phyloP scores from a whole-genome alignment of 306 rosid species.

The Cucurbita pepo region DNA sequence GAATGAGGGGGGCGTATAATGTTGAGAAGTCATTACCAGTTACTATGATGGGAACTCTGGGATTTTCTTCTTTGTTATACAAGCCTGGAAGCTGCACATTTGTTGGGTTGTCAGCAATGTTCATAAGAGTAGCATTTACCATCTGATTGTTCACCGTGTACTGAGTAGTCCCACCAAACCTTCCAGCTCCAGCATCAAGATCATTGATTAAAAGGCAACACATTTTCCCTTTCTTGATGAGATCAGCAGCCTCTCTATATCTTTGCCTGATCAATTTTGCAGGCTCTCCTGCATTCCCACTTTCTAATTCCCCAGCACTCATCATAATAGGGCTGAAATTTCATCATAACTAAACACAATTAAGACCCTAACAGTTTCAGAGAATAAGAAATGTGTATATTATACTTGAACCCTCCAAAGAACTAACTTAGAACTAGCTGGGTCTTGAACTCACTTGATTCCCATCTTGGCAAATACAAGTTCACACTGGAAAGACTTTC shows the following conservation, averaged over 20 bases:
- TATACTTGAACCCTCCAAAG: not conserved
- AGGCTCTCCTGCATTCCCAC: constrained; percentile 94
- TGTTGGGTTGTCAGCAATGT: constrained; percentile 50
- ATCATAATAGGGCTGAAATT: constrained; percentile 62
- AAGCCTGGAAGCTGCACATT: constrained; percentile 43
- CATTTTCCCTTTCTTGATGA: constrained; percentile 42
- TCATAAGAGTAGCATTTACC: constrained; percentile 53
- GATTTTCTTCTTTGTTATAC: constrained; percentile 47
- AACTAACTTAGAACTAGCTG: not conserved
- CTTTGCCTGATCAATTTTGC: constrained; percentile 79
- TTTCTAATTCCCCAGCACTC: constrained; percentile 94
- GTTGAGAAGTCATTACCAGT: constrained; percentile 49
- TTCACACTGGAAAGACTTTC: constrained; percentile 83
- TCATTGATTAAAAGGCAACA: constrained; percentile 41
- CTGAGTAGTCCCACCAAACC: constrained; percentile 43
- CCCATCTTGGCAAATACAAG: constrained; percentile 94
- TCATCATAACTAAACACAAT: constrained; percentile 1
- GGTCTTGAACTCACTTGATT: constrained; percentile 46
- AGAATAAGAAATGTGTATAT: not conserved
- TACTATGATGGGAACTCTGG: constrained; percentile 35
- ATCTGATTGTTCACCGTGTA: constrained; percentile 52
- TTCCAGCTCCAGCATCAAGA: constrained; percentile 51
- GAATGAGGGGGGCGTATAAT: constrained; percentile 45
- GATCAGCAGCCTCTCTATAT: constrained; percentile 74
- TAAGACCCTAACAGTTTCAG: not conserved